These are phyloP conservation scores for Carnegiea gigantea DNA, from an alignment of 179 eudicot genomes.

Conservation along the genomic window DNA sequence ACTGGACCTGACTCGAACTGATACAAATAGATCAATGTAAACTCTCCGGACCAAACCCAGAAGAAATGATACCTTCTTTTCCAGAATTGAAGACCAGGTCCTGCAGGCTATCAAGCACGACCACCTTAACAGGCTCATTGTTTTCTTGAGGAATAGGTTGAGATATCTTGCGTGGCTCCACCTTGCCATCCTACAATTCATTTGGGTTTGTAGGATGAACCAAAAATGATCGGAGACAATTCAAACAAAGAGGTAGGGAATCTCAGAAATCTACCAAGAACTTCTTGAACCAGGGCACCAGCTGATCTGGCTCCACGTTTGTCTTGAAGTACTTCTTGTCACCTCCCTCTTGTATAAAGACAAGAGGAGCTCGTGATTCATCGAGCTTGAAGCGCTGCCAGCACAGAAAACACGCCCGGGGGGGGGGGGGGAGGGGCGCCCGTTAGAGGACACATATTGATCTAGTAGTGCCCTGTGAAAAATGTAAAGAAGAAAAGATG, in stretches of 20 bases:
- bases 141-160: constrained; percentile 4
- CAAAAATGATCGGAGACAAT: not conserved
- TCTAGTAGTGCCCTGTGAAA: not conserved
- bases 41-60: too few species aligned
- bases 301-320: constrained; percentile 51
- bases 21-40: too few species aligned
- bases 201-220: not conserved
- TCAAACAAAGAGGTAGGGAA: not conserved
- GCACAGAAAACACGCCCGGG: not conserved
- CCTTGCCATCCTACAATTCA: not conserved
- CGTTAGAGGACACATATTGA: not conserved
- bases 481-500: not conserved
- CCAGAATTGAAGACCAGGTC: constrained; percentile 1
- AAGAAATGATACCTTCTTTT: not conserved
- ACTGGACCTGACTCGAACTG: too few species aligned
- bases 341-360: constrained; percentile 52
- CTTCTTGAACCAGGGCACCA: constrained; percentile 68
- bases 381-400: constrained; percentile 59
- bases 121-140: not conserved
- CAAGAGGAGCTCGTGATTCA: constrained; percentile 51
- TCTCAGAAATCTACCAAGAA: constrained; percentile 41
- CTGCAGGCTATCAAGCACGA: not conserved
- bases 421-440: too few species aligned
- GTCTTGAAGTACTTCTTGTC: constrained; percentile 61
- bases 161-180: not conserved